These are phyloP conservation scores for Macaranga tanarius DNA, from an alignment of 441 rosid genomes.

Conservation along the genomic window DNA sequence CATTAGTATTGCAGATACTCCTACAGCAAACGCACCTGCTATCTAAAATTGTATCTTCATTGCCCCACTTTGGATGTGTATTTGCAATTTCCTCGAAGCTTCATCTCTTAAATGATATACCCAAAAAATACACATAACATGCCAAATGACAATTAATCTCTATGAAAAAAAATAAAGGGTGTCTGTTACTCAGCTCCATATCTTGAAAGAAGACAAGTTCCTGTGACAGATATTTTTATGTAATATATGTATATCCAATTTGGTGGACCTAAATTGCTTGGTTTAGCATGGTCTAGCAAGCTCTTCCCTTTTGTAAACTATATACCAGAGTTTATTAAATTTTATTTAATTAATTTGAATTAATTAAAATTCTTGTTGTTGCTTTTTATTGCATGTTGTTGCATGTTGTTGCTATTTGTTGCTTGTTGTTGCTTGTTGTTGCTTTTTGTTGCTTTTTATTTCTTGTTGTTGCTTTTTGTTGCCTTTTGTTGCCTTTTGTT, in stretches of 20 bases:
- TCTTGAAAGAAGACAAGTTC: neutral
- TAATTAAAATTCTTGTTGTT: no score
- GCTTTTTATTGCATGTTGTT: no score
- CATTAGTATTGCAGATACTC: neutral
- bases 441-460: no score
- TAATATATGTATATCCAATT: neutral
- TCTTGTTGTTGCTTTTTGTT: no score
- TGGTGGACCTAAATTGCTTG: neutral
- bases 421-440: no score
- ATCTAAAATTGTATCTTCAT: neutral
- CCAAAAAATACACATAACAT: neutral
- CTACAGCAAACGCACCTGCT: neutral
- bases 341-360: no score
- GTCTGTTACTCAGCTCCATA: neutral
- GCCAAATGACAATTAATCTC: neutral
- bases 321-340: no score
- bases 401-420: no score
- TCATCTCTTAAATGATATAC: constrained; percentile 8
- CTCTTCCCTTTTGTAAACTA: no score
- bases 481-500: no score
- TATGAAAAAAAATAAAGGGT: no score
- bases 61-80: constrained; percentile 7
- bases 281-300: neutral
- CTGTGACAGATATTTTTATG: neutral
- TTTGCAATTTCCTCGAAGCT: constrained; percentile 25